phyloP scores from a whole-genome alignment of 306 rosid species.

The Gillenia trifoliata region DNA sequence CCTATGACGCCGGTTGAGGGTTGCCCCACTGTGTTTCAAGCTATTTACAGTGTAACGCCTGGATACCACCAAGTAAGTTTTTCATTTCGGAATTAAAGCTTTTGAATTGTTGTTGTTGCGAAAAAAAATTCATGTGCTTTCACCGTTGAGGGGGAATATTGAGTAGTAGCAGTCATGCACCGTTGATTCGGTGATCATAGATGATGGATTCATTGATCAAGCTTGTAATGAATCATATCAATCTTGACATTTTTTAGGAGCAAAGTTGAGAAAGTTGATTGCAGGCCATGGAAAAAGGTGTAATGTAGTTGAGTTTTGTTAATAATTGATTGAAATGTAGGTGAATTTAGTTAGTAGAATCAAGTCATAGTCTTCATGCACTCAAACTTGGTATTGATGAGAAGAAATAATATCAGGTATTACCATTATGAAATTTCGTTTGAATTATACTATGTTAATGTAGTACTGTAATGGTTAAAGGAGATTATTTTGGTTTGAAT shows the following conservation, averaged over 20 bases:
- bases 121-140: neutral
- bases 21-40: conserved; percentile 90
- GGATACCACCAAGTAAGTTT: conserved; percentile 86
- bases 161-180: neutral
- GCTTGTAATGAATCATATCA: neutral
- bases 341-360: conserved; percentile 1
- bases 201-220: neutral
- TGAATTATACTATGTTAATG: neutral
- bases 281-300: neutral
- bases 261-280: neutral
- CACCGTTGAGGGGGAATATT: neutral
- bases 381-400: neutral
- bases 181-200: neutral
- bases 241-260: neutral
- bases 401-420: neutral
- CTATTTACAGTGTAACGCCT: conserved; percentile 71
- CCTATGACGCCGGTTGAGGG: conserved; percentile 92
- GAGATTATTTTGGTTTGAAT: neutral
- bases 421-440: neutral
- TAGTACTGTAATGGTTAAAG: neutral
- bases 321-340: neutral
- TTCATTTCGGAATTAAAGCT: conserved; percentile 6
- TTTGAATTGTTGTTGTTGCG: neutral
- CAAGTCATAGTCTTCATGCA: neutral
- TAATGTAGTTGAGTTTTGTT: neutral